A percentile compares a stretch with the other conserved stretches of the same genome.
Evolutionary conservation across 768 basidiomycete genomes (phyloP).

Genomic region (Lyophyllum decastes): DNA sequence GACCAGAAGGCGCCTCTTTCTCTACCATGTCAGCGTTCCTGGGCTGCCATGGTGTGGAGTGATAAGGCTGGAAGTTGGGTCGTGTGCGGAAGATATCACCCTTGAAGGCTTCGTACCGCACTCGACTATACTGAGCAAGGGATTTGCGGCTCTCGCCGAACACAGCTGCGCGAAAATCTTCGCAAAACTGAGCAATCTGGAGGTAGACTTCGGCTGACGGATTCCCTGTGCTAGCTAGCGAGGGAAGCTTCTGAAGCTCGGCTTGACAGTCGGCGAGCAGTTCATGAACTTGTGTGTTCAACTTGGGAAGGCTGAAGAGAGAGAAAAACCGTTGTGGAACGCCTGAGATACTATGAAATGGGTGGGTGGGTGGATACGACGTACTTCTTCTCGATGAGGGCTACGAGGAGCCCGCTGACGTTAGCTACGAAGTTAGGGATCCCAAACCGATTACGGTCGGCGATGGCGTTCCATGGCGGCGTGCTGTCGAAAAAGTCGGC

Average conservation of each 20-base stretch:
- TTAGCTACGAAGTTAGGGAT: constrained; percentile 51
- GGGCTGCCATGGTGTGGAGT: neutral
- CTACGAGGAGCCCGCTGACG: constrained; percentile 53
- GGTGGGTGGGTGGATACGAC: constrained; percentile 24
- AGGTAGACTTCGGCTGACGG: constrained; percentile 47
- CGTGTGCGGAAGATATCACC: constrained; percentile 34
- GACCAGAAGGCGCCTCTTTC: neutral
- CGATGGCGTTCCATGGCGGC: constrained; percentile 54
- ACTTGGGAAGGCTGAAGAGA: constrained; percentile 55
- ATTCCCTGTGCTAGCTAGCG: constrained; percentile 30
- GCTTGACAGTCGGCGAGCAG: constrained; percentile 35
- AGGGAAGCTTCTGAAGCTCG: constrained; percentile 42
- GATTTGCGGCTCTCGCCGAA: constrained; percentile 33
- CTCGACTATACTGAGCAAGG: constrained; percentile 36
- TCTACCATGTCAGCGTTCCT: neutral
- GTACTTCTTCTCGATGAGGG: constrained; percentile 55
- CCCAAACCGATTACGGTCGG: constrained; percentile 52
- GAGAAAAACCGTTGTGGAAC: too few relatives aligned
- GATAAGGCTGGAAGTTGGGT: constrained; percentile 39
- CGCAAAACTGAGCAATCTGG: constrained; percentile 46
- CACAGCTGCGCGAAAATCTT: constrained; percentile 32
- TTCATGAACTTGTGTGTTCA: constrained; percentile 38
- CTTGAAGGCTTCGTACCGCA: constrained; percentile 33
- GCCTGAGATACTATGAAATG: too few relatives aligned
- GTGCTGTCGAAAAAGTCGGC: constrained; percentile 46